Evolutionary conservation across 176 grass and related monocot genomes (phyloP), one percentile per base, ranked within the genome.

Genomic region (Zea luxurians): DNA sequence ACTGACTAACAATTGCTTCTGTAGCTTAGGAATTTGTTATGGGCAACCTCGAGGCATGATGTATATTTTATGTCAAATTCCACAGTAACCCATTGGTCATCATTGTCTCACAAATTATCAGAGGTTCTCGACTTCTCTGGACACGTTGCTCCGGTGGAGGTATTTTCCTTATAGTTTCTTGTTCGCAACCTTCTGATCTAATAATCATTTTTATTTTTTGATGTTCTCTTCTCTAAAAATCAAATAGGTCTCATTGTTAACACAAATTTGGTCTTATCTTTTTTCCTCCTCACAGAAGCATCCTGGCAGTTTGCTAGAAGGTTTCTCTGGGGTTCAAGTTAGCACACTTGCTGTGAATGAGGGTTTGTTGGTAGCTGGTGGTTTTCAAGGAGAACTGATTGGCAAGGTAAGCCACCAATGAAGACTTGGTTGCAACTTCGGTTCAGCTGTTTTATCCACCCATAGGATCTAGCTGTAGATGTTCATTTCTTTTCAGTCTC

Each of bases 41-140:
- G 95, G 95, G 89, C 94, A 78, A 91, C 91, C 43, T 97, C 91
- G 15, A 97, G 91, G 75, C 91, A 97, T 88, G 94, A 97, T 80
- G 91, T 92, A 13, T 97, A 97, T 80, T 88, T 92, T 79, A 92
- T 97, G 89, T 97, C 95, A 66, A 77, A 92, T 71, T 80, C 80
- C 45, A 90, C 91, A 70, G 78, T 97, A 68, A 64, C 77, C 69
- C 95, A 97, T 85, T 97, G 91, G 91, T 97, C 95, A 74, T 82
- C 95, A 70, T 75, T 94, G 78, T 85, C 85, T 54, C 79, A 82
- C 64, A 84, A 78, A 18, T 41, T 80, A 57, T 77, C 80, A 20
- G 80, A 88, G 20, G 80, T 97, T 80, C 85, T 97, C 3, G 79
- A 97, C 82, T 91, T 97, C 60, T 90, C 91, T 0, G 87, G 91